These are phyloP conservation scores for Pythium coloratum DNA, from an alignment of 352 stramenopile species.

Conservation along the genomic window DNA sequence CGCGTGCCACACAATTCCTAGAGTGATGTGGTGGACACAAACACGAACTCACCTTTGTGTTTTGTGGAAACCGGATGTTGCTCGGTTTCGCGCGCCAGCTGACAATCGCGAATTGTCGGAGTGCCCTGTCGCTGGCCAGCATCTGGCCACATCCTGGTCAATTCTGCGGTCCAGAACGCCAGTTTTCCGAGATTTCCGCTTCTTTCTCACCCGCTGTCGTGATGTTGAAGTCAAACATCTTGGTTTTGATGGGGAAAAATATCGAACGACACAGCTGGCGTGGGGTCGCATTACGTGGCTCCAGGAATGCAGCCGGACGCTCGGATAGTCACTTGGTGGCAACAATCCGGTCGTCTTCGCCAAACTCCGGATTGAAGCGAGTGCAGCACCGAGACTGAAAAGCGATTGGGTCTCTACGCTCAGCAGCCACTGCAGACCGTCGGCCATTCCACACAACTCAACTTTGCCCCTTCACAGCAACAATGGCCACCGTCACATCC, in stretches of 20 bases:
- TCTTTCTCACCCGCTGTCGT: neutral
- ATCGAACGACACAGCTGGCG: neutral
- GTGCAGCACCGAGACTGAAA: conserved; percentile 16
- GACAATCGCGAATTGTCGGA: neutral
- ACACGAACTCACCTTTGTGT: neutral
- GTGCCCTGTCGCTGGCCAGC: neutral
- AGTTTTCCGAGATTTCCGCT: neutral
- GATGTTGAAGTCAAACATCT: conserved; percentile 1
- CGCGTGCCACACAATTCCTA: too few relatives aligned
- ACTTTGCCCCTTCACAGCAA: conserved; percentile 5
- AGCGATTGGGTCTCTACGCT: neutral
- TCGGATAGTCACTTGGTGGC: neutral
- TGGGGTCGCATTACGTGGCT: neutral
- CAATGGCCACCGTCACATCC: conserved; percentile 5
- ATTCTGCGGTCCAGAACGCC: neutral
- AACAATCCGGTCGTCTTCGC: neutral
- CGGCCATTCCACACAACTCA: neutral
- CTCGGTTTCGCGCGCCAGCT: neutral
- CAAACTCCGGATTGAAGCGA: conserved; percentile 7
- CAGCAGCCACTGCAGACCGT: neutral
- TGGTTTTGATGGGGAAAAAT: neutral
- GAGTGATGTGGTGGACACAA: neutral
- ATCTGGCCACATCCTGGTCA: conserved; percentile 3
- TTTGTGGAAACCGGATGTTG: conserved; percentile 1
- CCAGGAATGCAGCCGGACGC: neutral